Base-by-base conservation (phyloP, 306 rosid species). In the Bauhinia variegata region DNA sequence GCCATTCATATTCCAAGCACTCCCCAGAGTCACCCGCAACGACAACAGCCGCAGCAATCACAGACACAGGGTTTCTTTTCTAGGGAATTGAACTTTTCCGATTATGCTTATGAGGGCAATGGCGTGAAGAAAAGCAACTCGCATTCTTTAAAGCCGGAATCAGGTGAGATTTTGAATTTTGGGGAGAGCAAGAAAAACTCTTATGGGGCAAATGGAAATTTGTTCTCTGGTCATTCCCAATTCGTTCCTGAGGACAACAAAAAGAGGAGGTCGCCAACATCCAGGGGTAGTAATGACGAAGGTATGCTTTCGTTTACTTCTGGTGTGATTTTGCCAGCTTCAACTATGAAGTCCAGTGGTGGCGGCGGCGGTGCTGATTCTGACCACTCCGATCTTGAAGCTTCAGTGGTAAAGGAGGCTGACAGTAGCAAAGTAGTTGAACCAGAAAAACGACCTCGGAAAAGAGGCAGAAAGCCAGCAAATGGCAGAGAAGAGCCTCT, bases 251-350 rank as follows among this genome's bases (percentile, higher is more conserved):
- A 75, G 6, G 97, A 84, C 39, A 80, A 55, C 52, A 86, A 85
- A 38, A 89, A 80, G 89, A 85, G 74, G 83, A 79, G 72, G 39
- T 88, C 96, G 0, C 95, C 97, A 13, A 63, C 88, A 36, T 86
- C 99, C 1, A 81, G 86, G 8, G 79, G 93, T 1, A 87, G 92
- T 39, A 80, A 85, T 67, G 98, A 90, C 0, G 99, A 95, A 4
- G 99, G 96, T 13, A 83, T 95, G 83, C 84, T 95, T n/a, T 95
- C 99, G 2, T 95, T 95, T 63, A 88, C 90, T 23, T 95, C 99
- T 1, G 95, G 85, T n/a, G 86, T 80, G 76, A 70, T 93, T 65
- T 69, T 92, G 11, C 91, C 96, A 4, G 51, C 80, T 0, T 14
- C 79, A 2, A 85, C 81, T 18, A 68, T 71, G 59, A 88, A 87